Conservation (phyloP, 1,284 basidiomycete species). For the Laetiporus sulphureus region DNA sequence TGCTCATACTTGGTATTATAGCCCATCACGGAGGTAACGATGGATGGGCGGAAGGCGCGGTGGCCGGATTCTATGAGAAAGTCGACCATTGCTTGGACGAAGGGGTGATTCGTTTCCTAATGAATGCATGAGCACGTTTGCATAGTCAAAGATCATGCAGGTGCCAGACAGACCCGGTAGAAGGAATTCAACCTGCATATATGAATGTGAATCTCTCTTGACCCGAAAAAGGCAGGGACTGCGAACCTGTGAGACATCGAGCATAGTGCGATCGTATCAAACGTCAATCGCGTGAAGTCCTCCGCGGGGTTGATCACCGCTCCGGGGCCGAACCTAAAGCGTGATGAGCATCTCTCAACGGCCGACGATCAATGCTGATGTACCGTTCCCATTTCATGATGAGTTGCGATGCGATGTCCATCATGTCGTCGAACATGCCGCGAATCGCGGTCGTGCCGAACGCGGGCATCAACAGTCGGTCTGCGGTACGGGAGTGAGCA, state of each 20-base stretch:
- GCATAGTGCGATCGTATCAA: conserved; percentile 39
- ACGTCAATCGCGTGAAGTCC: conserved; percentile 41
- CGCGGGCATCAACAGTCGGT: conserved; percentile 45
- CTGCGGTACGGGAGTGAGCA: conserved; percentile 40
- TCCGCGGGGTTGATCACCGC: conserved; percentile 34
- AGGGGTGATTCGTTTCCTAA: conserved; percentile 32
- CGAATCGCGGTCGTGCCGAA: conserved; percentile 40
- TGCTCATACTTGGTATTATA: conserved; percentile 33
- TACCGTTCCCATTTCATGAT: conserved; percentile 40
- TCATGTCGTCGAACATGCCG: conserved; percentile 43
- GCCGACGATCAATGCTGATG: conserved; percentile 1
- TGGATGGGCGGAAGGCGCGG: conserved; percentile 28
- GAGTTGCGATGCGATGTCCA: conserved; percentile 40
- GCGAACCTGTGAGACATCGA: conserved; percentile 36
- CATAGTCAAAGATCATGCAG: no score
- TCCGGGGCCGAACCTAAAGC: conserved; percentile 33
- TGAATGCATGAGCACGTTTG: no score
- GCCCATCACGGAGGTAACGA: conserved; percentile 31
- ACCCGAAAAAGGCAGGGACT: conserved; percentile 24
- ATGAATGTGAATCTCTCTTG: not conserved
- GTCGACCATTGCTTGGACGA: conserved; percentile 36
- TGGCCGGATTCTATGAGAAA: conserved; percentile 32
- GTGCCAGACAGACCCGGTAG: conserved; percentile 10
- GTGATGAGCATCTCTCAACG: not conserved
- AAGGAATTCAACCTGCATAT: conserved; percentile 21